phyloP scores from a whole-genome alignment of 2,329 filamentous ascomycete species.

The Colletotrichum truncatum region DNA sequence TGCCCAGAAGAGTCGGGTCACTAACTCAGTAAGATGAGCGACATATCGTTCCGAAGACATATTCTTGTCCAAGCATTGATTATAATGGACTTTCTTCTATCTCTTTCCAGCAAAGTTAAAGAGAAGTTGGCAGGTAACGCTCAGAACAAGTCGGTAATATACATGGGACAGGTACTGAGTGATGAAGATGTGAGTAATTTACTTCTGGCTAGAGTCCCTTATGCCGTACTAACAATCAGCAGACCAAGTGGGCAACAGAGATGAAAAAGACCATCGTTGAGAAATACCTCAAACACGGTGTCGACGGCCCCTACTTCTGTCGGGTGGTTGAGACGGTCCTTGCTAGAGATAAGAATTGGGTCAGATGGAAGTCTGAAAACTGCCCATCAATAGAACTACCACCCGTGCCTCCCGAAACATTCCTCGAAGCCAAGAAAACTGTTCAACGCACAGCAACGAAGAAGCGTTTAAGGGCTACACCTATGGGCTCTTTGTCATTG shows the following conservation, averaged over 20 bases:
- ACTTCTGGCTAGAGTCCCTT: background rate
- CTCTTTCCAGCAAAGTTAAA: constrained; percentile 83
- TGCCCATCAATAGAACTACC: constrained; percentile 87
- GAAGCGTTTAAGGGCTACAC: constrained; percentile 74
- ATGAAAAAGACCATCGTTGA: constrained; percentile 83
- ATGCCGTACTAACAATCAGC: constrained; percentile 21
- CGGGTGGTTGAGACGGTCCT: constrained; percentile 97
- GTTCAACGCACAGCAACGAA: constrained; percentile 74
- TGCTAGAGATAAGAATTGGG: constrained; percentile 97
- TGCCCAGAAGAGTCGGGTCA: constrained; percentile 10
- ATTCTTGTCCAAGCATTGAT: constrained; percentile 96
- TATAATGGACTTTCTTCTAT: constrained; percentile 93
- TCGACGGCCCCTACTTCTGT: constrained; percentile 91
- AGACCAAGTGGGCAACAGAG: constrained; percentile 84
- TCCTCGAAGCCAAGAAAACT: constrained; percentile 73
- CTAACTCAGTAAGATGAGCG: constrained; percentile 73
- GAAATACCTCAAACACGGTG: constrained; percentile 81
- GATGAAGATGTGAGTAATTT: constrained; percentile 79
- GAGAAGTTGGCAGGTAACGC: constrained; percentile 74
- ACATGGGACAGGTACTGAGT: constrained; percentile 75
- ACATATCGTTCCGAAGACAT: constrained; percentile 92
- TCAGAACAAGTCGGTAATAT: constrained; percentile 89
- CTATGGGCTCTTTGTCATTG: constrained; percentile 78
- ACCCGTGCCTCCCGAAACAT: constrained; percentile 74
- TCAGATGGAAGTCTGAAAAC: constrained; percentile 95